These are phyloP conservation scores for Anthracocystis walkeri DNA, from an alignment of 1,284 basidiomycete genomes.

Conservation along the genomic window DNA sequence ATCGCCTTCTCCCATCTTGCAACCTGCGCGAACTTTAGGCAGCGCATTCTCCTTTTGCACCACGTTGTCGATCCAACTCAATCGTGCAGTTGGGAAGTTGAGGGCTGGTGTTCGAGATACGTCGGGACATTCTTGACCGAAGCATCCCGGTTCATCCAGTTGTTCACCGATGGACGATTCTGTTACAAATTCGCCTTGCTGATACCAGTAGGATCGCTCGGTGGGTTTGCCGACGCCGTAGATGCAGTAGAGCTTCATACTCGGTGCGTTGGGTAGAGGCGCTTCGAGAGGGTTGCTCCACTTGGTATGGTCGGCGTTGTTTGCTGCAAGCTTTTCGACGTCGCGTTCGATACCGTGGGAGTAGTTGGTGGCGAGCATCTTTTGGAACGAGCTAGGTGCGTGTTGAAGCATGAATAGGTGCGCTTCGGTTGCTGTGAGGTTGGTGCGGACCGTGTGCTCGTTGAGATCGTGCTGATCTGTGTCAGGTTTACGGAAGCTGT, in stretches of 20 bases:
- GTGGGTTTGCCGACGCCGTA: conserved; percentile 98
- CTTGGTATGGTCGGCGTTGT: conserved; percentile 68
- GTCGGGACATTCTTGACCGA: conserved; percentile 44
- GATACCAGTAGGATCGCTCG: conserved; percentile 75
- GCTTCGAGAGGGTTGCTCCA: conserved; percentile 96
- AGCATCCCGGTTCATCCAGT: conserved; percentile 35
- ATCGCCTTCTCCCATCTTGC: conserved; percentile 76
- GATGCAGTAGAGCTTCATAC: conserved; percentile 91
- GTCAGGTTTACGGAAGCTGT: conserved; percentile 78
- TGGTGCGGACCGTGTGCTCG: conserved; percentile 40
- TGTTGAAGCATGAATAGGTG: conserved; percentile 85
- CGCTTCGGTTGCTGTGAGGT: conserved; percentile 81
- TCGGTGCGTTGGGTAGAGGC: conserved; percentile 84
- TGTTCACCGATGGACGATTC: conserved; percentile 43
- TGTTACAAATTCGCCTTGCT: conserved; percentile 54
- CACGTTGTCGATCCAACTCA: conserved; percentile 57
- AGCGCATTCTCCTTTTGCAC: conserved; percentile 49
- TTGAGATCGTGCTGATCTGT: conserved; percentile 41
- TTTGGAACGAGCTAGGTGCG: conserved; percentile 81
- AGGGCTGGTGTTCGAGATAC: conserved; percentile 49
- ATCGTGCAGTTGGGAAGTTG: conserved; percentile 55
- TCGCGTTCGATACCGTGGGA: conserved; percentile 91
- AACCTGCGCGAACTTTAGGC: conserved; percentile 60
- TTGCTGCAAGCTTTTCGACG: conserved; percentile 67
- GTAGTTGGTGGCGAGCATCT: conserved; percentile 91